Percentiles rank a stretch among this genome's conserved stretches.
phyloP scores from a whole-genome alignment of 1,284 basidiomycete genomes.

The Marasmius tenuissimus region DNA sequence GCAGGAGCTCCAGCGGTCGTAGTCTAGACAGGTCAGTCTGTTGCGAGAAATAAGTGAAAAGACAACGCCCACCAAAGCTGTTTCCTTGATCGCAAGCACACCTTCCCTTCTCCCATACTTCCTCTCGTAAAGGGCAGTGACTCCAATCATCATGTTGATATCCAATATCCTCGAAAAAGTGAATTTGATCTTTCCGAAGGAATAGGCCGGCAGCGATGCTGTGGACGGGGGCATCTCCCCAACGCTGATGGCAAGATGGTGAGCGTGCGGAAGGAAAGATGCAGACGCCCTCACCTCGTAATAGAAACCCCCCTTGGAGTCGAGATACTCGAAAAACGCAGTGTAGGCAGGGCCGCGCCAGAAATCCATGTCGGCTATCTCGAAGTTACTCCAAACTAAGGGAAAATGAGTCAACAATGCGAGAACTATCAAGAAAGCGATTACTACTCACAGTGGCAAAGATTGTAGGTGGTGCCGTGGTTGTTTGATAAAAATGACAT shows the following conservation, averaged over 20 bases:
- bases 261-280: neutral
- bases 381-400: conserved; percentile 70
- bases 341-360: conserved; percentile 67
- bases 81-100: conserved; percentile 43
- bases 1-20: too few species aligned
- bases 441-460: too few species aligned
- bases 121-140: conserved; percentile 48
- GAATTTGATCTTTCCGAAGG: conserved; percentile 59
- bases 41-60: neutral
- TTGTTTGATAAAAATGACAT: too few species aligned
- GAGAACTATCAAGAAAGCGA: too few species aligned
- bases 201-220: conserved; percentile 68
- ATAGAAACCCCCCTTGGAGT: conserved; percentile 69
- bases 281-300: conserved; percentile 49
- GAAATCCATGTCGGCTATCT: conserved; percentile 69
- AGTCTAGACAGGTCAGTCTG: neutral
- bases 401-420: too few species aligned
- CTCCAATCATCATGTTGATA: conserved; percentile 54
- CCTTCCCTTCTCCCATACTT: conserved; percentile 40
- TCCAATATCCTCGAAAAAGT: conserved; percentile 58
- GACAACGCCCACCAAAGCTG: conserved; percentile 37
- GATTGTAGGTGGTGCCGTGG: too few species aligned
- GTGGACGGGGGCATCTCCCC: conserved; percentile 78
- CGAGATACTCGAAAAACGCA: conserved; percentile 70
- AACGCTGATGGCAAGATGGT: conserved; percentile 34